Conservation (phyloP, 192 early-diverging fungal genomes). For the Chytriomyces confervae region DNA sequence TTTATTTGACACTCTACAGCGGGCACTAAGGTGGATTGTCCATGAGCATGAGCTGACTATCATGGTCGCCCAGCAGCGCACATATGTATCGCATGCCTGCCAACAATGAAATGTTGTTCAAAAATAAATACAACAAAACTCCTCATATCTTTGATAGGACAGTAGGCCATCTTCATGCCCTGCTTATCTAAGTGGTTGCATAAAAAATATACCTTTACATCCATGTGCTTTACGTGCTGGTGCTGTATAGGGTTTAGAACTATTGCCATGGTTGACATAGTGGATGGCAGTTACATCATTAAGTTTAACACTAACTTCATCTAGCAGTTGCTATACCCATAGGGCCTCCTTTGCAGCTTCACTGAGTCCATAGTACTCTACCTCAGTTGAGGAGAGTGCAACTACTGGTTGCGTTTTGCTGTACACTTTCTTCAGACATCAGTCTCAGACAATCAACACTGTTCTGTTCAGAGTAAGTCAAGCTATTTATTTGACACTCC, state of each 20-base stretch:
- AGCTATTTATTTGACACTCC: too few relatives aligned
- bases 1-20: too few relatives aligned
- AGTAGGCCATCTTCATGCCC: slow-evolving; percentile 23
- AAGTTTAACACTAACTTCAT: slow-evolving; percentile 27
- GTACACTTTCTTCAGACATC: too few relatives aligned
- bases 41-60: too few relatives aligned
- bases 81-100: too few relatives aligned
- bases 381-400: slow-evolving; percentile 35
- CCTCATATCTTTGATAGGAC: slow-evolving; percentile 28
- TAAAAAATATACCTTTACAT: slow-evolving; percentile 43
- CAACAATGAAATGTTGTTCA: too few relatives aligned
- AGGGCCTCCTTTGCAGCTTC: slow-evolving; percentile 19
- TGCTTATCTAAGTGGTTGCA: slow-evolving; percentile 26
- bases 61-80: too few relatives aligned
- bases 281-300: not conserved
- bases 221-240: slow-evolving; percentile 39
- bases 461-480: too few relatives aligned
- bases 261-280: slow-evolving; percentile 8
- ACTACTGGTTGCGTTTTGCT: slow-evolving; percentile 18
- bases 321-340: slow-evolving; percentile 27
- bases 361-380: slow-evolving; percentile 17
- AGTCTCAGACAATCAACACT: too few relatives aligned
- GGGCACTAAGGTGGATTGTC: too few relatives aligned
- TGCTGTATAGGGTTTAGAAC: slow-evolving; percentile 35
- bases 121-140: too few relatives aligned